Evolutionary conservation across 305 asterid genomes (phyloP).

Genomic region (Coffea humblotiana): DNA sequence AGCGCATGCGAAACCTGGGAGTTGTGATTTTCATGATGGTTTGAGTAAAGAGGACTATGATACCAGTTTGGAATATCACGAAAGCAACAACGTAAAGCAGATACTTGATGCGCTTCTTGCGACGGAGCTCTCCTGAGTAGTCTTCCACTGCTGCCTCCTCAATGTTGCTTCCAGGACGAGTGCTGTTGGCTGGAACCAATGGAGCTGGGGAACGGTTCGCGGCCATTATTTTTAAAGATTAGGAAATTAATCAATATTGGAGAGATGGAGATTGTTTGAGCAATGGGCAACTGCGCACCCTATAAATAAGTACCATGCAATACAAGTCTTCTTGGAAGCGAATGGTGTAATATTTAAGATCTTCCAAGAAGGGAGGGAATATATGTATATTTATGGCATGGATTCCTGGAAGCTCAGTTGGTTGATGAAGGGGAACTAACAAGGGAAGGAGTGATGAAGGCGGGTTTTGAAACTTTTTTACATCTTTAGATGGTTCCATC

Average conservation of each 20-base stretch:
- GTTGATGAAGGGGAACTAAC: background rate
- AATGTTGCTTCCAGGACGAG: background rate
- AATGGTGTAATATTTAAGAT: too few relatives aligned
- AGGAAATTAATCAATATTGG: background rate
- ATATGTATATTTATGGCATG: too few relatives aligned
- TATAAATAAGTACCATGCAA: too few relatives aligned
- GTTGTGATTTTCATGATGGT: slow-evolving; percentile 21
- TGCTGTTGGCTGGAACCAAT: background rate
- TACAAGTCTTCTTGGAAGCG: too few relatives aligned
- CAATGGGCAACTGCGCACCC: too few relatives aligned
- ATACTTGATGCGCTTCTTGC: slow-evolving; percentile 2
- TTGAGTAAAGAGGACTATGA: slow-evolving; percentile 2
- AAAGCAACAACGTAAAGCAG: background rate
- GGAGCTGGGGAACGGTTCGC: background rate
- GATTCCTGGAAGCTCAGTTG: background rate
- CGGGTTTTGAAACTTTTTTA: background rate
- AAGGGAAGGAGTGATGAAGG: background rate
- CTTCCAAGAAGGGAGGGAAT: too few relatives aligned
- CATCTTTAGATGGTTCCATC: background rate
- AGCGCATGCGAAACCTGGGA: slow-evolving; percentile 9
- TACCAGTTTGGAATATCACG: slow-evolving; percentile 1
- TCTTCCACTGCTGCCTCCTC: background rate
- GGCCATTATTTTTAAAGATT: background rate
- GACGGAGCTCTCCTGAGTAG: slow-evolving; percentile 8
- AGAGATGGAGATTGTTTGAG: too few relatives aligned